These are phyloP conservation scores for Astrephomene gubernaculifera DNA, from an alignment of 139 green algal genomes.

Conservation along the genomic window DNA sequence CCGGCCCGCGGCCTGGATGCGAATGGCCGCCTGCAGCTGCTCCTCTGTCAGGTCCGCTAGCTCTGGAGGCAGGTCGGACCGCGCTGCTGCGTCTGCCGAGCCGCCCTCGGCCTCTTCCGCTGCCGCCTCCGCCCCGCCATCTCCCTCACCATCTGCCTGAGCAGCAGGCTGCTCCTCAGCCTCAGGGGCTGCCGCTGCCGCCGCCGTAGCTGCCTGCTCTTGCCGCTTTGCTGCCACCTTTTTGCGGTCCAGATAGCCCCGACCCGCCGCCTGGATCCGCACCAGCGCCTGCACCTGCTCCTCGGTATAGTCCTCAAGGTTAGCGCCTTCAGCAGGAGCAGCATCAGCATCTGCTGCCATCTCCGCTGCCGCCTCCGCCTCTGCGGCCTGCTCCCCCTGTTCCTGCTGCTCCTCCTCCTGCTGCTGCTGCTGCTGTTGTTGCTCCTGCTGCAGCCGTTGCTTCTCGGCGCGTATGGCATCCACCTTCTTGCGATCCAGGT, in stretches of 20 bases:
- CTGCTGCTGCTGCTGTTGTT: neutral
- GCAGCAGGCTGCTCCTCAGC: neutral
- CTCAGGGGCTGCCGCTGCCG: neutral
- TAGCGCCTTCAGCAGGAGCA: neutral
- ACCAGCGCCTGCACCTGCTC: constrained; percentile 5
- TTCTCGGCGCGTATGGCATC: neutral
- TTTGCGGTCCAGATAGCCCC: constrained; percentile 11
- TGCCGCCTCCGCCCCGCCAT: neutral
- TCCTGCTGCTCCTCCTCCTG: neutral
- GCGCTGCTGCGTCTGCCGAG: too few relatives aligned
- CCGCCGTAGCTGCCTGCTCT: neutral
- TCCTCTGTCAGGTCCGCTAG: too few relatives aligned
- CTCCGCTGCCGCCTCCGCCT: neutral
- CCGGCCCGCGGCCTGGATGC: neutral
- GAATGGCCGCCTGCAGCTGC: neutral
- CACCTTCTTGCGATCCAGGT: neutral
- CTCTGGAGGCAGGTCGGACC: too few relatives aligned
- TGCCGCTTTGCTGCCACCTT: neutral
- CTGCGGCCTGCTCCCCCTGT: neutral
- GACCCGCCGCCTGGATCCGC: neutral
- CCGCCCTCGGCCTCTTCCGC: neutral
- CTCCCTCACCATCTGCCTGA: neutral
- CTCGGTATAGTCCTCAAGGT: neutral
- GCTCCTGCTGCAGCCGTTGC: neutral
- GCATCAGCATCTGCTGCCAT: neutral